Evolutionary conservation across 371 early-diverging fungal genomes (phyloP).

Genomic region (Mucor plumbeus): DNA sequence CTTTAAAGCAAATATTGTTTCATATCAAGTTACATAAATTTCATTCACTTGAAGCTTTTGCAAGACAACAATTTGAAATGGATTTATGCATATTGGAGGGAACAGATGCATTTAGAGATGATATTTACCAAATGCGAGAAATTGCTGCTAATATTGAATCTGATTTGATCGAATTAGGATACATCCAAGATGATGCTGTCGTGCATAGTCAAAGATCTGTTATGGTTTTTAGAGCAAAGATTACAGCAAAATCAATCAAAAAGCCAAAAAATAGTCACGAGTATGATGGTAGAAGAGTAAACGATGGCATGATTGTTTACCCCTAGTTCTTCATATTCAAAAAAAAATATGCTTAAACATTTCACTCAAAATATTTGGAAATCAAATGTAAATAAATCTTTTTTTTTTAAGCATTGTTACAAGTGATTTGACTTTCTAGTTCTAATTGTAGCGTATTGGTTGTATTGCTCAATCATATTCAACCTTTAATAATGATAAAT

Average conservation of each 20-base stretch:
- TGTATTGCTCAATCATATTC: not conserved
- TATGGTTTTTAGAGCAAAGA: conserved; percentile 12
- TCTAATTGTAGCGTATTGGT: not conserved
- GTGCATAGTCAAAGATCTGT: not conserved
- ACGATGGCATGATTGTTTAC: not conserved
- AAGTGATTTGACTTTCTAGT: not conserved
- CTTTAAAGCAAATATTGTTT: conserved; percentile 27
- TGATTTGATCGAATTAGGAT: conserved; percentile 13
- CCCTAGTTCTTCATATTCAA: not conserved
- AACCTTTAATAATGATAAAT: conserved; percentile 13
- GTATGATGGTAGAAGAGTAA: not conserved
- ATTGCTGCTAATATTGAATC: conserved; percentile 18
- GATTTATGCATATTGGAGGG: conserved; percentile 39
- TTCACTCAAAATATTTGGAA: not conserved
- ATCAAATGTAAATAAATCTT: conserved; percentile 8
- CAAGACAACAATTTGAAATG: conserved; percentile 38
- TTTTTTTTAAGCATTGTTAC: not conserved
- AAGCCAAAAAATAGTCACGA: conserved; percentile 10
- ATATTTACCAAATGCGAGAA: conserved; percentile 45
- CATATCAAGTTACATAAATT: conserved; percentile 14
- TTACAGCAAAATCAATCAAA: not conserved
- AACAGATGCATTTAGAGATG: conserved; percentile 42
- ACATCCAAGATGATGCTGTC: not conserved
- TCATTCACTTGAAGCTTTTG: conserved; percentile 14
- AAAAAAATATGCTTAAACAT: not conserved